These are phyloP conservation scores for Peronospora farinosa DNA, from an alignment of 352 stramenopile genomes.

Conservation along the genomic window DNA sequence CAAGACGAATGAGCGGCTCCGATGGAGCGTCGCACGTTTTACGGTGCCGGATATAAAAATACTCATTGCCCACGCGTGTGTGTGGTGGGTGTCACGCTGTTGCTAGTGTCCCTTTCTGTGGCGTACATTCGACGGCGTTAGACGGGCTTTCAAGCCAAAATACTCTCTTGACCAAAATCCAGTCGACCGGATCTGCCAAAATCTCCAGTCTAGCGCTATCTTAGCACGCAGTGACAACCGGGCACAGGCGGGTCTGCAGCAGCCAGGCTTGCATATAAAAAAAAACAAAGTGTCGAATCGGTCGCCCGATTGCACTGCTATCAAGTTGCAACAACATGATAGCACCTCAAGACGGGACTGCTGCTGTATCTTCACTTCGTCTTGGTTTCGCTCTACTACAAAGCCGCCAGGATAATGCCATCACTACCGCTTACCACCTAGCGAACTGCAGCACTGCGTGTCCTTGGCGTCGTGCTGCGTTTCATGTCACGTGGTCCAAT, in stretches of 20 bases:
- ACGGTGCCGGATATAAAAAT: not conserved
- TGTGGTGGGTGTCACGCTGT: not conserved
- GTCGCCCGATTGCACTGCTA: conserved; percentile 22
- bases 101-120: conserved; percentile 21
- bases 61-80: not conserved
- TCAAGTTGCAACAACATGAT: not conserved
- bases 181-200: conserved; percentile 1
- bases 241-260: conserved; percentile 2
- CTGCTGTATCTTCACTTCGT: conserved; percentile 2
- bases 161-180: conserved; percentile 23
- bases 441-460: conserved; percentile 15
- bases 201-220: conserved; percentile 5
- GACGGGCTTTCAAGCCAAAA: not conserved
- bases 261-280: conserved; percentile 19
- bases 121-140: conserved; percentile 12
- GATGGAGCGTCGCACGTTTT: not conserved
- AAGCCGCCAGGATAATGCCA: conserved; percentile 8
- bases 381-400: not conserved
- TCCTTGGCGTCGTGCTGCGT: conserved; percentile 6
- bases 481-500: conserved; percentile 22
- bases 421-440: not conserved
- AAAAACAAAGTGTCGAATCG: conserved; percentile 30
- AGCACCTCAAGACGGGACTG: conserved; percentile 7
- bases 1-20: conserved; percentile 2
- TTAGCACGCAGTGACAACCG: not conserved